A percentile compares a stretch with the other conserved stretches of the same genome.
These are phyloP conservation scores for Acanthamoeba castellanii DNA, from an alignment of 208 protist species.

Conservation along the genomic window DNA sequence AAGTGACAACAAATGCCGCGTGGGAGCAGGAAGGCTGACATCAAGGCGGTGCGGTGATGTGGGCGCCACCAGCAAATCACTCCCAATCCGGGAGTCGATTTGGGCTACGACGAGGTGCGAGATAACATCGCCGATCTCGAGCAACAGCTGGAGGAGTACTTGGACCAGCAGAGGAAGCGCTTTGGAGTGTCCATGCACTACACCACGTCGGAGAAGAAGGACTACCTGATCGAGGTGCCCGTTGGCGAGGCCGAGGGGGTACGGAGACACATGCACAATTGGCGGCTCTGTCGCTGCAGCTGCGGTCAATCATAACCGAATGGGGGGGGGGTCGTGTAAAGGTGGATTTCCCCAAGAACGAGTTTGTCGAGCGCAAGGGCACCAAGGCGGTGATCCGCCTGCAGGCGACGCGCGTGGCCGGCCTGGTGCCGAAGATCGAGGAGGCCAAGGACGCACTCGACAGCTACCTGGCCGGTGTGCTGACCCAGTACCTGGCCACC, in stretches of 20 bases:
- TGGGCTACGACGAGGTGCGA: slow-evolving; percentile 46
- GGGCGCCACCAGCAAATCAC: slow-evolving; percentile 62
- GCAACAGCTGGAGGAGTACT: slow-evolving; percentile 38
- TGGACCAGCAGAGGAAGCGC: slow-evolving; percentile 46
- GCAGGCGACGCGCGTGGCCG: not conserved
- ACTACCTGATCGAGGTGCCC: slow-evolving; percentile 63
- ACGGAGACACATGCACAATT: not conserved
- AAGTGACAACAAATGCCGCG: not conserved
- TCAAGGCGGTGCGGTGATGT: not conserved
- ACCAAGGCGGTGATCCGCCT: slow-evolving; percentile 44
- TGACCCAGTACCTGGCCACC: slow-evolving; percentile 30
- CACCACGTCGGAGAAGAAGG: slow-evolving; percentile 37
- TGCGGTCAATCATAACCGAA: not conserved
- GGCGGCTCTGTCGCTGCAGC: not conserved
- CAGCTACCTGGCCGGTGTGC: slow-evolving; percentile 47
- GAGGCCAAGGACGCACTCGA: slow-evolving; percentile 72
- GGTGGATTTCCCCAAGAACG: slow-evolving; percentile 49
- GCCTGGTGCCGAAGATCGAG: slow-evolving; percentile 36
- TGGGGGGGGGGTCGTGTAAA: not conserved
- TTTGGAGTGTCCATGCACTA: not conserved
- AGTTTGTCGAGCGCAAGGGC: slow-evolving; percentile 30
- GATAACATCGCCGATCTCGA: slow-evolving; percentile 50
- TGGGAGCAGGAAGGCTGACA: not conserved
- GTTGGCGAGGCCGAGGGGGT: slow-evolving; percentile 11
- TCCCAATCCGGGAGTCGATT: slow-evolving; percentile 47